Conservation (phyloP, 2,329 filamentous ascomycete genomes). For the Monilinia laxa region DNA sequence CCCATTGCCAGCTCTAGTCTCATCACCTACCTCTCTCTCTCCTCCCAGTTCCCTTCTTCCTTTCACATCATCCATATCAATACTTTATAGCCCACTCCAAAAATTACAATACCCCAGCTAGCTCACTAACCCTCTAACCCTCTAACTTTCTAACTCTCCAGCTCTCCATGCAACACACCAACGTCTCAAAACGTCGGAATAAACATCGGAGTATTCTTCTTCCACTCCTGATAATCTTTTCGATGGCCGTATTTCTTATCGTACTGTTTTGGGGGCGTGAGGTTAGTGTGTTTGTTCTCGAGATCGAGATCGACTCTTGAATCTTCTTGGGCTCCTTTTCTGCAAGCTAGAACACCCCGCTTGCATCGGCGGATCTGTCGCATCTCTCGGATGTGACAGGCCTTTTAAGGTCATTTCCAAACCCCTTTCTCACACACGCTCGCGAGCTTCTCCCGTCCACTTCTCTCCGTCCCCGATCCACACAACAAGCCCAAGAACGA, state of each 20-base stretch:
- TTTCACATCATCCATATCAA: too few species aligned
- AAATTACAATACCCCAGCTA: too few species aligned
- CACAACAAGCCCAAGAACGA: background rate
- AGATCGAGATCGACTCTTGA: background rate
- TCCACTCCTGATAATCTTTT: conserved; percentile 68
- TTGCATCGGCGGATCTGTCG: background rate
- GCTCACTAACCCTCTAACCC: background rate
- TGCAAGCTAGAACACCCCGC: background rate
- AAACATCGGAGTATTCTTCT: conserved; percentile 63
- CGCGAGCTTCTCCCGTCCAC: background rate
- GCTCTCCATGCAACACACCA: background rate
- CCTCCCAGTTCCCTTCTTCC: too few species aligned
- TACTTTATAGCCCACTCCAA: too few species aligned
- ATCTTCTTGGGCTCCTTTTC: background rate
- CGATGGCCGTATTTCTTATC: conserved; percentile 62
- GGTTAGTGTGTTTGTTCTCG: background rate
- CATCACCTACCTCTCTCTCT: too few species aligned
- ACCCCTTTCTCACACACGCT: background rate
- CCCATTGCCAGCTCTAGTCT: too few species aligned
- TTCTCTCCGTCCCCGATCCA: background rate
- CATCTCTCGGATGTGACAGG: too few species aligned
- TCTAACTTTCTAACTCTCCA: background rate
- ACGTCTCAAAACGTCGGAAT: conserved; percentile 55
- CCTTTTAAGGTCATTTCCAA: too few species aligned
- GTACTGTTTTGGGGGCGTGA: conserved; percentile 44